Base-by-base conservation (phyloP, 2,329 filamentous ascomycete species). In the Fusarium phyllophilum region DNA sequence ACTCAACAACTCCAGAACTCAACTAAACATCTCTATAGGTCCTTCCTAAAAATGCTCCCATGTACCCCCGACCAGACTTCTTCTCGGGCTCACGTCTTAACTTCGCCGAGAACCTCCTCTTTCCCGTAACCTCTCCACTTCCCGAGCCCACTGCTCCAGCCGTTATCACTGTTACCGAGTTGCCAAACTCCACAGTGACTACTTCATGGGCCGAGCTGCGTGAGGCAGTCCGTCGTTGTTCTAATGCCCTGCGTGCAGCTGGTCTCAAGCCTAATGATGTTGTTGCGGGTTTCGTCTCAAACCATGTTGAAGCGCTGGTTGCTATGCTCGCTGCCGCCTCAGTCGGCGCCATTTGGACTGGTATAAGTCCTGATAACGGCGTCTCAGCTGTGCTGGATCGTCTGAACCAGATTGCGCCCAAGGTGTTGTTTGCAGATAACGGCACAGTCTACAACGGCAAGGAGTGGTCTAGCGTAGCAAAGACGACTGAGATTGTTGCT, bases 81-180 rank as follows among this genome's bases (percentile, higher is more conserved):
- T 98, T 98, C 81, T 82, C 90, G 64, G 92, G 92, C 15, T 89
- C 93, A 20, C 90, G 86, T 66, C 86, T 98, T 74, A 99, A 98
- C 82, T 98, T 98, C 81, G 95, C 96, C 33, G 94, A 98, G 84
- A 99, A 99, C 81, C 86, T 98, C 61, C 90, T 99, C 8, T 98
- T 92, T 81, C 96, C 96, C 8, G 86, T 86, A 56, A 78, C 79
- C 7, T 58, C 73, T 48, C 74, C 77, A 41, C 67, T 79, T 33
- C 70, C 81, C 39, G 84, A 92, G 72, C 88, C 91, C 57, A 82
- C 90, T 51, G 86, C 88, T 9, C 83, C 89, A 12, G 95, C 95
- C 24, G 87, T 97, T 51, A 93, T 98, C 77, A 93, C 93, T 33
- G 92, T 90, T 8, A 97, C 94, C 17, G 96, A 98, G 83, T 81